Evolutionary conservation across 2,329 filamentous ascomycete genomes (phyloP).

Genomic region (Colletotrichum higginsianum): DNA sequence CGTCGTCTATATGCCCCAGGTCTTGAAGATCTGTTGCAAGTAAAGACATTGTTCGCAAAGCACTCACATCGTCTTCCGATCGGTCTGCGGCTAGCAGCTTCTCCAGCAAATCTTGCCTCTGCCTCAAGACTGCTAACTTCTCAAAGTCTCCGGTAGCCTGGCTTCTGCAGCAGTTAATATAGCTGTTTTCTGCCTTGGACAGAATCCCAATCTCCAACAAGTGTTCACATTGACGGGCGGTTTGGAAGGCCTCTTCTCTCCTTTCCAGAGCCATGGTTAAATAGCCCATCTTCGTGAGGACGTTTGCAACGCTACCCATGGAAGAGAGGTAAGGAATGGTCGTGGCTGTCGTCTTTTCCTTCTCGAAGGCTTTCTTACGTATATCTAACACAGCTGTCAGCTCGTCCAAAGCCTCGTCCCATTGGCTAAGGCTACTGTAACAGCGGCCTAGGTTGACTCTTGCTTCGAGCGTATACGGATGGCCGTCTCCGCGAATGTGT

Average conservation of each 20-base stretch:
- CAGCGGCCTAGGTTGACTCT: constrained; percentile 10
- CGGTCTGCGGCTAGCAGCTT: too few species aligned
- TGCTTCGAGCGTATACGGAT: constrained; percentile 10
- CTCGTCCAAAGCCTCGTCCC: neutral
- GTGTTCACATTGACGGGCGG: neutral
- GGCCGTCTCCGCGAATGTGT: neutral
- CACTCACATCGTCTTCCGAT: too few species aligned
- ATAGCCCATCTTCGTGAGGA: neutral
- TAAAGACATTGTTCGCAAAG: neutral
- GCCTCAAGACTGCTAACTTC: too few species aligned
- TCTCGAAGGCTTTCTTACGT: neutral
- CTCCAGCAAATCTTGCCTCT: too few species aligned
- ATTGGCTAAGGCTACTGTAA: neutral
- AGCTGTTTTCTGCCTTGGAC: too few species aligned
- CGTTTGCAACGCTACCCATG: neutral
- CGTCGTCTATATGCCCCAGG: neutral
- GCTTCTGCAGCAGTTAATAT: too few species aligned
- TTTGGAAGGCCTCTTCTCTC: neutral
- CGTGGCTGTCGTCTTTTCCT: neutral
- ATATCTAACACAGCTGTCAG: neutral
- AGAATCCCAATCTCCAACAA: too few species aligned
- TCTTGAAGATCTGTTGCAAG: neutral
- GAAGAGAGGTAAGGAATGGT: neutral
- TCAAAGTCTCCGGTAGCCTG: too few species aligned
- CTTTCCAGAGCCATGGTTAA: neutral